These are phyloP conservation scores for Tricholoma bakamatsutake DNA, from an alignment of 768 basidiomycete genomes.

Conservation along the genomic window DNA sequence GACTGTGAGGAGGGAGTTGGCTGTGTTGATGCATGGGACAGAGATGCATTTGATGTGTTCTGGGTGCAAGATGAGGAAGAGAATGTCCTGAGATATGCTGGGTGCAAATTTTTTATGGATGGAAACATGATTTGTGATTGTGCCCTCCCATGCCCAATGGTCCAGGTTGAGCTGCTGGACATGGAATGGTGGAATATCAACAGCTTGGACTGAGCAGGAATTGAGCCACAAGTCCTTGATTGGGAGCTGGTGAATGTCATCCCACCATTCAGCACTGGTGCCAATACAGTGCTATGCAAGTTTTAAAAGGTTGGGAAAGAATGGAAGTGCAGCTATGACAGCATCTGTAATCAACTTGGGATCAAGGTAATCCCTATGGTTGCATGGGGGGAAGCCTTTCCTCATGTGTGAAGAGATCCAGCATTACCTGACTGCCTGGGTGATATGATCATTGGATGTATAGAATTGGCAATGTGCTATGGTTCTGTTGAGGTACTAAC, in stretches of 20 bases:
- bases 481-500: conserved; percentile 25
- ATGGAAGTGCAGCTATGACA: conserved; percentile 23
- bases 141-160: conserved; percentile 33
- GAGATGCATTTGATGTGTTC: conserved; percentile 24
- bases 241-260: conserved; percentile 20
- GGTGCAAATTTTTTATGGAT: conserved; percentile 24
- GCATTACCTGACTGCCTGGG: conserved; percentile 26
- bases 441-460: conserved; percentile 23
- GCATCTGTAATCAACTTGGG: conserved; percentile 26
- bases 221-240: conserved; percentile 29
- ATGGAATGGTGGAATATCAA: conserved; percentile 6
- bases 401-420: conserved; percentile 31
- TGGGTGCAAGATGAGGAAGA: conserved; percentile 23
- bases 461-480: conserved; percentile 26
- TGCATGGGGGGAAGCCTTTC: conserved; percentile 22
- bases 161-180: conserved; percentile 27
- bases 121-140: conserved; percentile 26
- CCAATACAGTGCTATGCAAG: conserved; percentile 33
- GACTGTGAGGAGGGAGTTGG: conserved; percentile 21
- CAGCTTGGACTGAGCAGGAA: conserved; percentile 19
- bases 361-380: conserved; percentile 25
- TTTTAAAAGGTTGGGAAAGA: conserved; percentile 26
- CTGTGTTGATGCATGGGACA: conserved; percentile 27
- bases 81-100: conserved; percentile 22
- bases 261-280: conserved; percentile 27